Conservation (phyloP, 2,329 filamentous ascomycete species). For the Sporothrix pallida region DNA sequence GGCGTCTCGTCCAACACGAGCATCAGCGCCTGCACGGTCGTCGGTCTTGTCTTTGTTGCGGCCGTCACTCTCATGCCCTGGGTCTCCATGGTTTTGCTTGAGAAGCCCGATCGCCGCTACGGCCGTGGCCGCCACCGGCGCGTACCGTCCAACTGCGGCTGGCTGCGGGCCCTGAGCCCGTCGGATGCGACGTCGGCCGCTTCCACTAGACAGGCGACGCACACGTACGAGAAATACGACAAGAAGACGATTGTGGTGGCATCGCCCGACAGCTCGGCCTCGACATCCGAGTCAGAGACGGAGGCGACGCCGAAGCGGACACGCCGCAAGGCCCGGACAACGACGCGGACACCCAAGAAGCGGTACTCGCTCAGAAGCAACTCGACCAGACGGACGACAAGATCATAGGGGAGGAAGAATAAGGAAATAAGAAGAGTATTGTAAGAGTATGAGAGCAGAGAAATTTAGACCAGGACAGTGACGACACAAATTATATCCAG, state of each 20-base stretch:
- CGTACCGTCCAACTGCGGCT: constrained; percentile 2
- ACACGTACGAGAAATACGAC: not conserved
- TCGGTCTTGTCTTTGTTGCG: constrained; percentile 21
- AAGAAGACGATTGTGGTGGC: not conserved
- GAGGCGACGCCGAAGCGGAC: constrained; percentile 6
- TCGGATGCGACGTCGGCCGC: not conserved
- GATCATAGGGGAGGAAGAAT: not conserved
- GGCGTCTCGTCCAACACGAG: not conserved
- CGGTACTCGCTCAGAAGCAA: not conserved
- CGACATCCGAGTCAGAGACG: not conserved
- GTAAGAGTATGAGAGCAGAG: too few relatives aligned
- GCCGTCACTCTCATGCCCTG: constrained; percentile 30
- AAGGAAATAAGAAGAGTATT: not conserved
- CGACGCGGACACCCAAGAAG: not conserved
- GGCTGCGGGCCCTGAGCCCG: constrained; percentile 4
- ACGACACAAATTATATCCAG: too few relatives aligned
- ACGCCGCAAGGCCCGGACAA: not conserved
- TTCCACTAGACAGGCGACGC: not conserved
- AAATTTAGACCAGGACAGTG: too few relatives aligned
- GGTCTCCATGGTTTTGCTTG: constrained; percentile 34
- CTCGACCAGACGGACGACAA: not conserved
- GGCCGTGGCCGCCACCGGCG: constrained; percentile 16
- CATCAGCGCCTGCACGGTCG: constrained; percentile 19
- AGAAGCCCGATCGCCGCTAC: constrained; percentile 14
- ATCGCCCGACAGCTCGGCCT: not conserved